A percentile compares a stretch with the other conserved stretches of the same genome.
Conservation (phyloP, 257 asterid genomes). For the Fraxinus quadrangulata region DNA sequence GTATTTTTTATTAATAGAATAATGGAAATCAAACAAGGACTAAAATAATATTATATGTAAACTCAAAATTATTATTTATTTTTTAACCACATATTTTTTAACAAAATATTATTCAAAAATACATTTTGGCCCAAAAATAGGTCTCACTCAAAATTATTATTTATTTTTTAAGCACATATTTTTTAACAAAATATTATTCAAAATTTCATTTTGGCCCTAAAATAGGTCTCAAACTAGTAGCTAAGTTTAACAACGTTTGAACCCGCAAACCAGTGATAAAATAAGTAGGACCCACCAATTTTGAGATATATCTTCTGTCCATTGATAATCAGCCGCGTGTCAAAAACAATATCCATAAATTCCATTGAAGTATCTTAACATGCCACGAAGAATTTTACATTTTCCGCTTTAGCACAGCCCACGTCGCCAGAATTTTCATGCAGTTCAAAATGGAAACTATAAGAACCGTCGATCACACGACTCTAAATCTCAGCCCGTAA, state of each 20-base stretch:
- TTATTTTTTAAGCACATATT: too few species aligned
- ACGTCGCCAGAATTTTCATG: conserved; percentile 31
- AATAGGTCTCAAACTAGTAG: too few species aligned
- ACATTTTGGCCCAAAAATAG: too few species aligned
- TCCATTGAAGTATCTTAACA: conserved; percentile 27
- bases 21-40: too few species aligned
- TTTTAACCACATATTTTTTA: too few species aligned
- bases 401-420: conserved; percentile 33
- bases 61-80: too few species aligned
- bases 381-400: conserved; percentile 31
- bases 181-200: too few species aligned
- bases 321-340: conserved; percentile 14
- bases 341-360: conserved; percentile 19
- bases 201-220: too few species aligned
- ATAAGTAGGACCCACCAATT: neutral
- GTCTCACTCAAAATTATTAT: too few species aligned
- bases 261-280: neutral
- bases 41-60: too few species aligned
- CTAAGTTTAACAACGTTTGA: neutral
- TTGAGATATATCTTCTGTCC: neutral
- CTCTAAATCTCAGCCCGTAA: conserved; percentile 22
- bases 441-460: conserved; percentile 19
- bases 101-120: too few species aligned
- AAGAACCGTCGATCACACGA: conserved; percentile 23
- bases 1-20: too few species aligned